phyloP scores from a whole-genome alignment of 768 basidiomycete genomes.

The Termitomyces sp. region DNA sequence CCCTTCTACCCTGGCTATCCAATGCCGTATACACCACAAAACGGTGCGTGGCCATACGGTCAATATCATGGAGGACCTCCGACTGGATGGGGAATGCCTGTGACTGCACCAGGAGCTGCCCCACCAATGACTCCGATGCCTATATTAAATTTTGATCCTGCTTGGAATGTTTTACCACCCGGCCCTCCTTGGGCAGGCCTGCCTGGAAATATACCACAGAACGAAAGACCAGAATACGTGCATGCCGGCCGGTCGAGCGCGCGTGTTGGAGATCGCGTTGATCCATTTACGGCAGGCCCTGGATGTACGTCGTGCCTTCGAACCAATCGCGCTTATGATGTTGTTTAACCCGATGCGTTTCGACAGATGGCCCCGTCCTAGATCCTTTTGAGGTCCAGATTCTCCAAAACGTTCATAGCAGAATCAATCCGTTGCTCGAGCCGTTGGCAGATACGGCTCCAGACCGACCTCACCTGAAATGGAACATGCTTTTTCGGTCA shows the following conservation, averaged over 20 bases:
- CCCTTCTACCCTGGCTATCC: neutral
- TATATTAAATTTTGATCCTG: constrained; percentile 2
- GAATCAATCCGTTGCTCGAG: constrained; percentile 57
- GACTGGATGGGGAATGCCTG: neutral
- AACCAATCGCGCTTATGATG: neutral
- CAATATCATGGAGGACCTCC: neutral
- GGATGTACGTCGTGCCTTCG: constrained; percentile 12
- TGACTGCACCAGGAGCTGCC: neutral
- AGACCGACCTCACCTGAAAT: constrained; percentile 49
- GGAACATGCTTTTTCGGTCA: constrained; percentile 70
- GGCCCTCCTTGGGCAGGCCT: constrained; percentile 1
- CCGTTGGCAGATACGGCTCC: constrained; percentile 34
- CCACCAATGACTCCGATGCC: neutral
- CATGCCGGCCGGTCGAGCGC: neutral
- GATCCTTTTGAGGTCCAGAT: constrained; percentile 50
- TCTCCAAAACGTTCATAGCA: constrained; percentile 35
- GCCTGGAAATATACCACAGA: neutral
- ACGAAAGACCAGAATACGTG: neutral
- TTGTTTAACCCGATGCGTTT: neutral
- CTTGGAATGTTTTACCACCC: neutral
- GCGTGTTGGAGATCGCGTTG: constrained; percentile 12
- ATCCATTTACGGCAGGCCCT: constrained; percentile 14
- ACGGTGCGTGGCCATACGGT: constrained; percentile 1
- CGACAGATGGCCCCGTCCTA: constrained; percentile 64
- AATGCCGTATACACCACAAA: constrained; percentile 2